phyloP scores from a whole-genome alignment of 768 basidiomycete genomes.

The Trametes sanguinea region DNA sequence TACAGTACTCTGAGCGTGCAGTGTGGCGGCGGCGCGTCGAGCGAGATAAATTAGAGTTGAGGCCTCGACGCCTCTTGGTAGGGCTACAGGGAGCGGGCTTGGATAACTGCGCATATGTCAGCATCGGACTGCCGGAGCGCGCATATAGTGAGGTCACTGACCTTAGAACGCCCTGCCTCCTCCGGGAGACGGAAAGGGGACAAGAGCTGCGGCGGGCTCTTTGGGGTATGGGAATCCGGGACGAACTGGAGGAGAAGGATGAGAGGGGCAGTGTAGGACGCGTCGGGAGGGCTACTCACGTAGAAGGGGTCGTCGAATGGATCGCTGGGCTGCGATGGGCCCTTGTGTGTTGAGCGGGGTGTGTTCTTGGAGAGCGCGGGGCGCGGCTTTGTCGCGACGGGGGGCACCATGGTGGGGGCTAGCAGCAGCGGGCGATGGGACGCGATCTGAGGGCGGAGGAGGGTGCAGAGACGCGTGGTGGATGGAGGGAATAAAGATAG shows the following conservation, averaged over 20 bases:
- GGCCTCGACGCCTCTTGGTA: slow-evolving; percentile 39
- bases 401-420: slow-evolving; percentile 40
- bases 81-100: slow-evolving; percentile 42
- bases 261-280: neutral
- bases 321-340: slow-evolving; percentile 31
- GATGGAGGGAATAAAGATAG: slow-evolving; percentile 34
- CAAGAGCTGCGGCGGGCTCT: slow-evolving; percentile 38
- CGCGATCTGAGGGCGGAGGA: slow-evolving; percentile 3
- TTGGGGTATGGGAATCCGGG: slow-evolving; percentile 25
- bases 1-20: slow-evolving; percentile 42
- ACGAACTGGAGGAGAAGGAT: slow-evolving; percentile 27
- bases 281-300: slow-evolving; percentile 18
- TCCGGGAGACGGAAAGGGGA: slow-evolving; percentile 42
- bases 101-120: slow-evolving; percentile 35
- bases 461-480: slow-evolving; percentile 5
- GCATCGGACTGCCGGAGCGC: slow-evolving; percentile 13
- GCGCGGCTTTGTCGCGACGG: slow-evolving; percentile 45
- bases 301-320: slow-evolving; percentile 29
- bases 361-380: slow-evolving; percentile 24
- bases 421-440: neutral
- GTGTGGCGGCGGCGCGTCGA: slow-evolving; percentile 46
- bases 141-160: slow-evolving; percentile 15
- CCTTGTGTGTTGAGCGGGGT: neutral
- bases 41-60: slow-evolving; percentile 38
- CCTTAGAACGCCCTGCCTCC: slow-evolving; percentile 19